Evolutionary conservation across 257 asterid species (phyloP).

Genomic region (Przewalskia tangutica): DNA sequence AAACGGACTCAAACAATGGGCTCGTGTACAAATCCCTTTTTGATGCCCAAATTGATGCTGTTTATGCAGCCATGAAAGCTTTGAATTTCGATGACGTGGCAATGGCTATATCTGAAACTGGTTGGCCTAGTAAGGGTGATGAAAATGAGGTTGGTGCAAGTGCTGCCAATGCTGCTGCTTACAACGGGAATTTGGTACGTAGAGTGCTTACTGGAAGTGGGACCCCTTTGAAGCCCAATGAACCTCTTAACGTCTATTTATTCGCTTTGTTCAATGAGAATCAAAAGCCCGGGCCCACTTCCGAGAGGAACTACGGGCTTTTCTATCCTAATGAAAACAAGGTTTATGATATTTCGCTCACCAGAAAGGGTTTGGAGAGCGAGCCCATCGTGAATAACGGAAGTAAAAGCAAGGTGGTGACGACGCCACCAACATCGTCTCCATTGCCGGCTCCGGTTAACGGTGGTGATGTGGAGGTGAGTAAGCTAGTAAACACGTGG

Average conservation of each 20-base stretch:
- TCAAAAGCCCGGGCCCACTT: constrained; percentile 61
- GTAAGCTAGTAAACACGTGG: constrained; percentile 49
- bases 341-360: constrained; percentile 48
- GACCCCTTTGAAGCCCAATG: constrained; percentile 59
- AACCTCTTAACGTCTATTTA: constrained; percentile 50
- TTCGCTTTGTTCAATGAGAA: constrained; percentile 87
- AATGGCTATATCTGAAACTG: constrained; percentile 62
- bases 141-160: constrained; percentile 51
- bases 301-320: constrained; percentile 68
- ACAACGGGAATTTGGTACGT: constrained; percentile 69
- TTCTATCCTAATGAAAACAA: constrained; percentile 52
- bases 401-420: constrained; percentile 23
- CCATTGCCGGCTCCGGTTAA: constrained; percentile 1
- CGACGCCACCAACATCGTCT: neutral
- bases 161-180: constrained; percentile 52
- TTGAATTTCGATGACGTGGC: constrained; percentile 34
- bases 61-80: constrained; percentile 55
- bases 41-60: constrained; percentile 89
- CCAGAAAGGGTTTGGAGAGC: constrained; percentile 10
- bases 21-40: constrained; percentile 48
- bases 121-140: constrained; percentile 93
- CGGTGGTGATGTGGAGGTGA: neutral
- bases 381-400: constrained; percentile 16
- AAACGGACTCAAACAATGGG: constrained; percentile 50
- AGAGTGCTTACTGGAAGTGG: constrained; percentile 58